Percentiles rank a stretch among this genome's conserved stretches.
Evolutionary conservation across 352 stramenopile genomes (phyloP).

Genomic region (Achlya hypogyna): DNA sequence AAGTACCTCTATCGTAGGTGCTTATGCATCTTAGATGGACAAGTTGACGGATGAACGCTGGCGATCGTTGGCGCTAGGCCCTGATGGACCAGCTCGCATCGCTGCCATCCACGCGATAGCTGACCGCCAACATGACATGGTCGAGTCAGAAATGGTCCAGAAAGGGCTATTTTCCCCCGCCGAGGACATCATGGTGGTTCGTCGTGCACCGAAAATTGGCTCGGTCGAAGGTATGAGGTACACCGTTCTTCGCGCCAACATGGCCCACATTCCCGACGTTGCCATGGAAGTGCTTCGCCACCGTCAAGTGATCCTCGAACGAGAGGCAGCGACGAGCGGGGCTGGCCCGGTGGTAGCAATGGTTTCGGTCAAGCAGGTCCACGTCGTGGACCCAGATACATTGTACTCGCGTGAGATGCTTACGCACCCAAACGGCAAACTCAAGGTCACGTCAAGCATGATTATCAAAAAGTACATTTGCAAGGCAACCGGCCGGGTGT

Average conservation of each 20-base stretch:
- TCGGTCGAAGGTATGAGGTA: background rate
- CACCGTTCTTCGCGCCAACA: background rate
- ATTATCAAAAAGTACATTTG: background rate
- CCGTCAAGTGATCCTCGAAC: background rate
- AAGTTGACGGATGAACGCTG: background rate
- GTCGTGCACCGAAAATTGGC: background rate
- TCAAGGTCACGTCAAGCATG: background rate
- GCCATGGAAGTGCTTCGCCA: background rate
- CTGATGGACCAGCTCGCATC: background rate
- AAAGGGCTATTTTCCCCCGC: background rate
- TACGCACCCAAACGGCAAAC: background rate
- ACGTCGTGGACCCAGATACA: background rate
- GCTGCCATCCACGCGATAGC: slow-evolving; percentile 6
- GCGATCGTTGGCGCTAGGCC: background rate
- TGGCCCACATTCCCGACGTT: background rate
- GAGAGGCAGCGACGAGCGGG: too few relatives aligned
- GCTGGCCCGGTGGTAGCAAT: background rate
- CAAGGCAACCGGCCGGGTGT: background rate
- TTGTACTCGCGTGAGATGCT: background rate
- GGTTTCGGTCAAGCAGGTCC: background rate
- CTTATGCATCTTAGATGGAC: background rate
- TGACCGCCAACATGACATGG: background rate
- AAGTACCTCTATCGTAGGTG: background rate
- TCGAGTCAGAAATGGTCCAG: slow-evolving; percentile 1
- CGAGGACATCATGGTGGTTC: background rate